Percentiles rank a stretch among this genome's conserved stretches.
phyloP scores from a whole-genome alignment of 331 rosid genomes.

The Acacia concinna region DNA sequence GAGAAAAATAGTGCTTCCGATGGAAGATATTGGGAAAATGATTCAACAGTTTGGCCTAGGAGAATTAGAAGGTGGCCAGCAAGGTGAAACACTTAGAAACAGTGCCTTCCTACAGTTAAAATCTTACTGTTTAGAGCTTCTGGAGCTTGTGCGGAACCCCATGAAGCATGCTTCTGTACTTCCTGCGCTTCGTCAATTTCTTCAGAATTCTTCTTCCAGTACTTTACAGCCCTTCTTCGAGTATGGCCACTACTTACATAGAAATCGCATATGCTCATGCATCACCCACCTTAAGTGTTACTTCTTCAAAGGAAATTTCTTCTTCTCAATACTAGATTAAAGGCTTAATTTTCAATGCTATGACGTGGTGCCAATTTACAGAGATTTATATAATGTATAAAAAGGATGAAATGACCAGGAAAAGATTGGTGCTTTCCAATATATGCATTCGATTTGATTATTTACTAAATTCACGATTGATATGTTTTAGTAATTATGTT shows the following conservation, averaged over 20 bases:
- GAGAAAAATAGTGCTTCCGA: background rate
- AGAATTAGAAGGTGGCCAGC: conserved; percentile 7
- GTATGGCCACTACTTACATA: conserved; percentile 32
- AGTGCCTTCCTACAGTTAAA: conserved; percentile 57
- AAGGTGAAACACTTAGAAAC: conserved; percentile 34
- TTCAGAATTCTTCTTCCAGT: conserved; percentile 50
- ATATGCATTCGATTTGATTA: background rate
- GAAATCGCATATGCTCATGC: background rate
- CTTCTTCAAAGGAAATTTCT: background rate
- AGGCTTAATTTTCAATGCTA: background rate
- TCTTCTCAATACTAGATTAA: background rate
- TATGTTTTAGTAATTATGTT: background rate
- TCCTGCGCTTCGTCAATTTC: conserved; percentile 52
- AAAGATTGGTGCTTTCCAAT: background rate
- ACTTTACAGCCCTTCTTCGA: conserved; percentile 79
- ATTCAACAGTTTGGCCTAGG: background rate
- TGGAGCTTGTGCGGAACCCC: conserved; percentile 67
- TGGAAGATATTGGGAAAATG: conserved; percentile 44
- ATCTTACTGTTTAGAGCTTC: conserved; percentile 63
- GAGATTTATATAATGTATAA: background rate
- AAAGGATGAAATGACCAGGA: background rate
- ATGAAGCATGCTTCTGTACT: conserved; percentile 52
- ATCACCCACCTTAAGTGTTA: background rate
- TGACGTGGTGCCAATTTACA: background rate
- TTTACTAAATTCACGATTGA: background rate